Base-by-base conservation (phyloP, 73 alveolate species). In the Urostyla sp. region DNA sequence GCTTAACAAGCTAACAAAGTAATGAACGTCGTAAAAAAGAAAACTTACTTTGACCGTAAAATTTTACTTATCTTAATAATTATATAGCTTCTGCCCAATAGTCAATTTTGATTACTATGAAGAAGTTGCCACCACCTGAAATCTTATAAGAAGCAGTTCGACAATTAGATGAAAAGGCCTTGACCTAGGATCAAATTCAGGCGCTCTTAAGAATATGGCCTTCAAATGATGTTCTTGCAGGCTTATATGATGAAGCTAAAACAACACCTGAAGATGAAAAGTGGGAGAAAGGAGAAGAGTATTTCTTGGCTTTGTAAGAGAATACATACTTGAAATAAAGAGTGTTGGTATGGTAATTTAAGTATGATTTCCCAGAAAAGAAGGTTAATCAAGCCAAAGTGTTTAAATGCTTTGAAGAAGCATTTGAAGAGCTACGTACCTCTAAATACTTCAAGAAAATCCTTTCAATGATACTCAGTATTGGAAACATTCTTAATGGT, bases 401-500 rank as follows among this genome's bases (percentile, higher is more conserved):
- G 15, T 76, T 79, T 35, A 57, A 69, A 43, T 36, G 49, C 48
- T 58, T 92, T 56, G 89, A 85, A 81, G 67, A 78, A 15, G 96
- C 96, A 18, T 79, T 87, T 51, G 58, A 89, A 26, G 88, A 78
- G 67, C 21, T 89, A 49, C 74, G 49, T 57, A 66, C 46, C 61
- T 67, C 82, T 32, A 79, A 84, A 23, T 80, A 56, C 54, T 72
- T 89, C 37, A 77, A 72, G 54, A 38, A 57, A 76, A 23, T 87
- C 36, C 76, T 92, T 35, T 87, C 76, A 10, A 58, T 79, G 30
- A 85, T 89, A 27, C 87, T 92, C 44, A 56, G 88, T 20, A 66
- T 92, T 26, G 98, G 98, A 52, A 92, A 92, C 85, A 85, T 89
- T 24, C 81, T 92, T 87, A 92, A 92, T 80, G 98, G 95, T 11